These are phyloP conservation scores for Aureobasidium pullulans DNA, from an alignment of 2,329 filamentous ascomycete genomes.

Conservation along the genomic window DNA sequence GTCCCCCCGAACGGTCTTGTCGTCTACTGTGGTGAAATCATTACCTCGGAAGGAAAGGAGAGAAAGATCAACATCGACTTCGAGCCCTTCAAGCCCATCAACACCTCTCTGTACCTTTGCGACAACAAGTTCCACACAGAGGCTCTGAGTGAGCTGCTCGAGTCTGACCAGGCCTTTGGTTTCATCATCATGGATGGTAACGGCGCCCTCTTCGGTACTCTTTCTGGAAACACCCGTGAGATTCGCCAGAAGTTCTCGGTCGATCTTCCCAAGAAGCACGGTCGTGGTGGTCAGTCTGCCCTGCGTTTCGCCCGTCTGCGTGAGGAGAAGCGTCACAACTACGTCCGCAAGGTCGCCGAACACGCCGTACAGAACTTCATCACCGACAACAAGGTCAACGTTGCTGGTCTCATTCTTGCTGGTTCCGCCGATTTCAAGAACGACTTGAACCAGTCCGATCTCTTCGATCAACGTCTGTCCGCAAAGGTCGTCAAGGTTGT, in stretches of 20 bases:
- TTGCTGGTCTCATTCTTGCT: conserved; percentile 87
- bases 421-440: conserved; percentile 99
- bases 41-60: conserved; percentile 97
- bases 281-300: conserved; percentile 98
- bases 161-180: conserved; percentile 98
- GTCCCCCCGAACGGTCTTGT: conserved; percentile 96
- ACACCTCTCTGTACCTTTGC: conserved; percentile 97
- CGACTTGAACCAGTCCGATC: conserved; percentile 91
- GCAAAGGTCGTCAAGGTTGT: conserved; percentile 99
- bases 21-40: conserved; percentile 99
- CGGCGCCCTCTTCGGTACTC: conserved; percentile 90
- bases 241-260: conserved; percentile 97
- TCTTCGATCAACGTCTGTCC: conserved; percentile 89
- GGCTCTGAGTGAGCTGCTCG: conserved; percentile 89
- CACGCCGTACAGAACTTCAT: conserved; percentile 98
- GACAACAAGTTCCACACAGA: conserved; percentile 99
- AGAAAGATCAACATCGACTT: conserved; percentile 99
- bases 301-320: conserved; percentile 98
- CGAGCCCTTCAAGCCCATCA: conserved; percentile 99
- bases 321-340: conserved; percentile 99
- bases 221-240: conserved; percentile 95
- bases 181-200: conserved; percentile 99
- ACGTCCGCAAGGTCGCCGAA: conserved; percentile 97
- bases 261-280: conserved; percentile 99
- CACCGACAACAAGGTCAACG: conserved; percentile 96